Conservation (phyloP, 1,139 yeast species). For the Lodderomyces parapsilosis region DNA sequence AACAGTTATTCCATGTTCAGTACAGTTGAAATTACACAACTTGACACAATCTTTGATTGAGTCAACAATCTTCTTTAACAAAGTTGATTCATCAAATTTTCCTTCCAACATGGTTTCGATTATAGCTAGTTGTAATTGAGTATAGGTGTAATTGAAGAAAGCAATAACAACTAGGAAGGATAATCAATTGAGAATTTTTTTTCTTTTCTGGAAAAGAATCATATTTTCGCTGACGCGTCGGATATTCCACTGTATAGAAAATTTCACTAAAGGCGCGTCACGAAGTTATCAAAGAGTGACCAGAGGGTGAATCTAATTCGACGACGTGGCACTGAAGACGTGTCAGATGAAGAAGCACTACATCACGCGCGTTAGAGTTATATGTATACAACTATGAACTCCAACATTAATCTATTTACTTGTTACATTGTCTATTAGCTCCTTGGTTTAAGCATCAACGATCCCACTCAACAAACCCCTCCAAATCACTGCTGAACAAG, state of each 20-base stretch:
- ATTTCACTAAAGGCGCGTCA: neutral
- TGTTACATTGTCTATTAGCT: no score
- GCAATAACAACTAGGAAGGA: no score
- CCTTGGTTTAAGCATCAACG: no score
- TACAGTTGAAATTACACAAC: constrained; percentile 93
- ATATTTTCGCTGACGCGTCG: neutral
- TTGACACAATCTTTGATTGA: constrained; percentile 92
- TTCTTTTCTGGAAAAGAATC: neutral
- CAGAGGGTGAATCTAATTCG: no score
- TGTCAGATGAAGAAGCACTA: neutral
- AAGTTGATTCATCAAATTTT: constrained; percentile 88
- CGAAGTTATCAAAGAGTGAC: no score
- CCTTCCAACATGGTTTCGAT: constrained; percentile 97
- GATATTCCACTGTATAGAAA: neutral
- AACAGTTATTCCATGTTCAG: constrained; percentile 90
- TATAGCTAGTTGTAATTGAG: no score
- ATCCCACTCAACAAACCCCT: no score
- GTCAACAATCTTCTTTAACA: constrained; percentile 88
- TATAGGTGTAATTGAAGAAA: no score
- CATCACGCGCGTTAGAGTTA: no score
- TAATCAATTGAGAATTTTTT: neutral
- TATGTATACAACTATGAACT: no score
- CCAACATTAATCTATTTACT: no score
- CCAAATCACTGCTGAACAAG: neutral
- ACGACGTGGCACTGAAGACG: no score